Evolutionary conservation across 2,329 filamentous ascomycete genomes (phyloP).

Genomic region (Colletotrichum tabaci): DNA sequence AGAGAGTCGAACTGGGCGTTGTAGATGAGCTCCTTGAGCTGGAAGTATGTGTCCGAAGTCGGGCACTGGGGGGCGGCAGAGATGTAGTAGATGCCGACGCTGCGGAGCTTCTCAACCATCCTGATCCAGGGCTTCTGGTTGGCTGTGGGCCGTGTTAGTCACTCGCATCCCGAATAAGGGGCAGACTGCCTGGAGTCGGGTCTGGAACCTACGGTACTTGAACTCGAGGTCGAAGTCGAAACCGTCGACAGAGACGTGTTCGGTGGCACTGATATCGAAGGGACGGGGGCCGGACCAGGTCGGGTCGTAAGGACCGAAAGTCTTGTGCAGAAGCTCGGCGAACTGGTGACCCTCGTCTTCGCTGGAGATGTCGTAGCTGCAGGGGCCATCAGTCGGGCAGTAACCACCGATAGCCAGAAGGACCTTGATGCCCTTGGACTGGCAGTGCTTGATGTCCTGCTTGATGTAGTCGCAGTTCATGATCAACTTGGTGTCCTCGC

Average conservation of each 20-base stretch:
- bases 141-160: slow-evolving; percentile 43
- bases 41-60: slow-evolving; percentile 46
- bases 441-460: slow-evolving; percentile 59
- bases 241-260: slow-evolving; percentile 54
- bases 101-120: slow-evolving; percentile 56
- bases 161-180: neutral
- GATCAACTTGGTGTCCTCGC: slow-evolving; percentile 50
- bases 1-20: slow-evolving; percentile 58
- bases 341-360: slow-evolving; percentile 53
- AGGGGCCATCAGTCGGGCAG: slow-evolving; percentile 43
- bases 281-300: slow-evolving; percentile 55
- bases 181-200: neutral
- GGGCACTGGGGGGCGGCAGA: slow-evolving; percentile 64
- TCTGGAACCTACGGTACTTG: slow-evolving; percentile 48
- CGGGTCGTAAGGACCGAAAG: slow-evolving; percentile 55
- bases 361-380: slow-evolving; percentile 53
- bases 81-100: slow-evolving; percentile 51
- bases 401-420: slow-evolving; percentile 59
- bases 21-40: slow-evolving; percentile 56
- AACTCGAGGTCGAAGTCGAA: slow-evolving; percentile 61
- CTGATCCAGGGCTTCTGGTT: slow-evolving; percentile 54
- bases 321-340: slow-evolving; percentile 55
- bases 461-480: slow-evolving; percentile 55
- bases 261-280: slow-evolving; percentile 51
- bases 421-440: slow-evolving; percentile 59